Percentiles rank a stretch among this genome's conserved stretches.
Evolutionary conservation across 2,329 filamentous ascomycete species (phyloP).

Genomic region (Fusarium secorum): DNA sequence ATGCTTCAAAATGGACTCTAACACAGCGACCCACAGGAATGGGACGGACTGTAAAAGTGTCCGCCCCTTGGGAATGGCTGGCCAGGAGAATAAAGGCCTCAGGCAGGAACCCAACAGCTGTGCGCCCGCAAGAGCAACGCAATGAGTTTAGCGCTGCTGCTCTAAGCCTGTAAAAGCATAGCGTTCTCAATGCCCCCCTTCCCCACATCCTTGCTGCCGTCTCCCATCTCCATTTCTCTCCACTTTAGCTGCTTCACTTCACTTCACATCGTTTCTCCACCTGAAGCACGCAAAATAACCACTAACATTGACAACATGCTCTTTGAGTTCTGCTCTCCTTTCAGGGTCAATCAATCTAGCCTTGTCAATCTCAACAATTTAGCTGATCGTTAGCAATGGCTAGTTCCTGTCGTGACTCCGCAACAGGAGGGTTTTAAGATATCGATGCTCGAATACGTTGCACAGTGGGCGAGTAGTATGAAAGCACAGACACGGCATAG

Average conservation of each 20-base stretch:
- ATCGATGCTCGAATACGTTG: neutral
- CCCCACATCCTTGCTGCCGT: slow-evolving; percentile 24
- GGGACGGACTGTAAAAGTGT: slow-evolving; percentile 18
- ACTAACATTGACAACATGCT: slow-evolving; percentile 27
- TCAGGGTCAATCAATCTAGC: slow-evolving; percentile 15
- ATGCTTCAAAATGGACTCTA: slow-evolving; percentile 1
- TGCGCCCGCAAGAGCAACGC: slow-evolving; percentile 28
- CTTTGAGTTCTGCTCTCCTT: slow-evolving; percentile 12
- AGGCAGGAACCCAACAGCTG: slow-evolving; percentile 20
- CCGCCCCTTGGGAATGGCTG: slow-evolving; percentile 6
- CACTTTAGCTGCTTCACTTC: slow-evolving; percentile 24
- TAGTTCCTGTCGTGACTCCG: neutral
- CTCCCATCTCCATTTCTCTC: slow-evolving; percentile 20
- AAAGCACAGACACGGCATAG: slow-evolving; percentile 14
- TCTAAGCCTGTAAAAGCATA: slow-evolving; percentile 7
- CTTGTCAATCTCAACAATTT: slow-evolving; percentile 12
- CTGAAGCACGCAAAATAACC: slow-evolving; percentile 29
- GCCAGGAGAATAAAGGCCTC: neutral
- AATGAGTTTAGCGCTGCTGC: slow-evolving; percentile 3
- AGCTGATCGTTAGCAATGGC: neutral
- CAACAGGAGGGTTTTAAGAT: neutral
- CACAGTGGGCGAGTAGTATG: neutral
- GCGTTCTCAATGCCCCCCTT: neutral
- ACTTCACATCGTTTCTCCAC: slow-evolving; percentile 19
- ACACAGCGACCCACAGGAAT: slow-evolving; percentile 17